Evolutionary conservation across 768 basidiomycete genomes (phyloP).

Genomic region (Sistotremastrum niveocremeum): DNA sequence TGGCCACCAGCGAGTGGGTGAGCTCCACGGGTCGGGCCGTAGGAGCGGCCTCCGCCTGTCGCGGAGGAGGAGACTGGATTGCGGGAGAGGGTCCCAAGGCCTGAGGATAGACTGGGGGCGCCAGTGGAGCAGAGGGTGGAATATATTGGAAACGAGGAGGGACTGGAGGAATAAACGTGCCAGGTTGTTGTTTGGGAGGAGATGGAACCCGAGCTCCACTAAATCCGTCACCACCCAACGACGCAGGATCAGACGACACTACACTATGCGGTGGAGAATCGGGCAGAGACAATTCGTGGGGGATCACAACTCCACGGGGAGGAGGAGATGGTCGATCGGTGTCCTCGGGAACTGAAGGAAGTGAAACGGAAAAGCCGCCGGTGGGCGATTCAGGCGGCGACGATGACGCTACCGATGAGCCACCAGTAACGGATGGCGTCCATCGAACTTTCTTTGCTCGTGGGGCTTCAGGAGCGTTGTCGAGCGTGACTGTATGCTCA

Average conservation of each 20-base stretch:
- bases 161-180: too few species aligned
- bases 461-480: neutral
- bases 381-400: conserved; percentile 8
- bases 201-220: too few species aligned
- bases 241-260: neutral
- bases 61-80: conserved; percentile 11
- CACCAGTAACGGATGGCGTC: conserved; percentile 30
- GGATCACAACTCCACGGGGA: too few species aligned
- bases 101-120: neutral
- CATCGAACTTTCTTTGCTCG: conserved; percentile 33
- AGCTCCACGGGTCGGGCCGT: conserved; percentile 28
- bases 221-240: neutral
- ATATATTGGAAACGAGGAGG: too few species aligned
- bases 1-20: conserved; percentile 50
- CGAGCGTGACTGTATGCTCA: conserved; percentile 15
- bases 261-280: too few species aligned
- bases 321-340: too few species aligned
- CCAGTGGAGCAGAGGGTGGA: conserved; percentile 6
- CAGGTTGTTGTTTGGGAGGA: too few species aligned
- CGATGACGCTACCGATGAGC: conserved; percentile 7
- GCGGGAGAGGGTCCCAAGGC: neutral
- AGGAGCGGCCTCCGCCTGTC: neutral
- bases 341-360: conserved; percentile 2
- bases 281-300: too few species aligned
- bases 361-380: conserved; percentile 1